Evolutionary conservation across 331 rosid genomes (phyloP), one percentile per base, ranked within the genome.

Genomic region (Malus hybrid): DNA sequence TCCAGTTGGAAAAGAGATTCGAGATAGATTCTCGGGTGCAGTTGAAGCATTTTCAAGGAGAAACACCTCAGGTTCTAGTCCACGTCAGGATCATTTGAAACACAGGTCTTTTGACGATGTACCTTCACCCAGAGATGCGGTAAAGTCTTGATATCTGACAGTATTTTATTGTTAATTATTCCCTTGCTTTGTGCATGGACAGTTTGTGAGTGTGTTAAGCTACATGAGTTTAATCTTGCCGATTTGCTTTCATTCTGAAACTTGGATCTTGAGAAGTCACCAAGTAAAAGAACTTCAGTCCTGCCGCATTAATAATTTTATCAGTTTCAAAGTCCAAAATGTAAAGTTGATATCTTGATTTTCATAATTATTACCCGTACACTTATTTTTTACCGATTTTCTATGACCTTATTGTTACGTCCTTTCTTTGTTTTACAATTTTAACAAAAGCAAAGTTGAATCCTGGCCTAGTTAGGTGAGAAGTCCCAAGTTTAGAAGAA

Each of bases 1-100:
- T 88, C 78, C 83, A 95, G 99, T 79, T 76, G 97, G 96, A 57
- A 95, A 86, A 81, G 99, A 92, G 80, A 83, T 88, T 70, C 90
- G 97, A 78, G 99, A 92, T 62, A 86, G 92, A 82, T 86, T 86
- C 69, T 84, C 95, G 11, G 99, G 96, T 77, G 96, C 92, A 18
- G 92, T 87, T 76, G 99, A 95, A 83, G 89, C 81, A 61, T 87
- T 87, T 83, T 77, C 93, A 29, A 77, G 97, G 76, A 90, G 89
- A 85, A 91, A 88, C 76, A 87, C 76, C 22, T 42, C 86, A 48
- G 81, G 78, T 67, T 16, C 97, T 74, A 86, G 87, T 82, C 97
- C 99, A 72, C 93, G 59, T 56, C 83, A 52, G 69, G 94, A 93
- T 77, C 87, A 70, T 70, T 12, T 77, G 80, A 94, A 77, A 80